These are phyloP conservation scores for Coemansia sp. DNA, from an alignment of 192 early-diverging fungal species.

Conservation along the genomic window DNA sequence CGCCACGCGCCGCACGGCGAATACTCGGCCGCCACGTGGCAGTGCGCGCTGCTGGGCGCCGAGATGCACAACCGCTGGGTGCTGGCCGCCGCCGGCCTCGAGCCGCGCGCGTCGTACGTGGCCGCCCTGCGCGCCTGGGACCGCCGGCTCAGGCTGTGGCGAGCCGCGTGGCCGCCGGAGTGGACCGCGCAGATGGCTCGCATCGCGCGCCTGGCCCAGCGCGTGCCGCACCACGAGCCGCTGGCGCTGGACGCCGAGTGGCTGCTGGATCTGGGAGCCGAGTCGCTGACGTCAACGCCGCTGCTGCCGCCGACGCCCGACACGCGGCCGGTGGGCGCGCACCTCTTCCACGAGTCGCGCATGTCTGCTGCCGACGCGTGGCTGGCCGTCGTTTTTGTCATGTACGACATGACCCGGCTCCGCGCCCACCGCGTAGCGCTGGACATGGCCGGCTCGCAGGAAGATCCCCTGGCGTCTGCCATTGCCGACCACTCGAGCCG, in stretches of 20 bases:
- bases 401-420: slow-evolving; percentile 31
- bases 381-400: slow-evolving; percentile 22
- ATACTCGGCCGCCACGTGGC: slow-evolving; percentile 31
- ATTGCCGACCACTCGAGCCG: slow-evolving; percentile 23
- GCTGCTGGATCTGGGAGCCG: neutral
- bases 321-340: slow-evolving; percentile 15
- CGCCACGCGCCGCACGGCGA: neutral
- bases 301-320: neutral
- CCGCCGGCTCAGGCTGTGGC: slow-evolving; percentile 17
- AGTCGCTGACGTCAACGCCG: neutral
- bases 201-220: slow-evolving; percentile 3
- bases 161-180: slow-evolving; percentile 22
- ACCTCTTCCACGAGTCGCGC: slow-evolving; percentile 21
- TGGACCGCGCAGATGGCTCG: slow-evolving; percentile 31
- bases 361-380: slow-evolving; percentile 26
- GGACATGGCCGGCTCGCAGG: slow-evolving; percentile 9
- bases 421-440: slow-evolving; percentile 32
- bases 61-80: slow-evolving; percentile 32
- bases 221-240: neutral
- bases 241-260: neutral
- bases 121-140: slow-evolving; percentile 29
- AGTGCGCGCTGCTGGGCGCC: slow-evolving; percentile 20
- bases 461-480: slow-evolving; percentile 30
- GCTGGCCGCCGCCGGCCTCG: slow-evolving; percentile 13
- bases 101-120: slow-evolving; percentile 14